Conservation (phyloP, 2,329 filamentous ascomycete species). For the Ascochyta koolunga region DNA sequence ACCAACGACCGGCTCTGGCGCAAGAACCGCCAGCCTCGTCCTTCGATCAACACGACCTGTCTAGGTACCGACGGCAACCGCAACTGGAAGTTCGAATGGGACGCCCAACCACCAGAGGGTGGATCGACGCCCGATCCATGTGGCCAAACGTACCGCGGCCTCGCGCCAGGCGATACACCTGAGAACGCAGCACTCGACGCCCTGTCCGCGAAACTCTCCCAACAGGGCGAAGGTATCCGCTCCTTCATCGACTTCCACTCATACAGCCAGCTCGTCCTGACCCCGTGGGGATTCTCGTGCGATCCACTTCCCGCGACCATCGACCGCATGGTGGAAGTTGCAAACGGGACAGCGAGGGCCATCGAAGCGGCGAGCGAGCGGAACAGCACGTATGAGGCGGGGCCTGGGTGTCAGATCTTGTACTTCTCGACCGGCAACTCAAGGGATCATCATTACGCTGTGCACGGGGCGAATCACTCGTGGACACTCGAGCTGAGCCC, state of each 20-base stretch:
- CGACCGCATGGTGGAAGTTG: constrained; percentile 49
- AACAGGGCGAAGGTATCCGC: constrained; percentile 56
- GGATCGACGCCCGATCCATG: constrained; percentile 39
- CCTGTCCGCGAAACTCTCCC: constrained; percentile 50
- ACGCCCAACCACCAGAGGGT: constrained; percentile 33
- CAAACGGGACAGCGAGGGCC: constrained; percentile 42
- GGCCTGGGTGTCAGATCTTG: constrained; percentile 63
- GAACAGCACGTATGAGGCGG: constrained; percentile 48
- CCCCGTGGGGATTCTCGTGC: constrained; percentile 60
- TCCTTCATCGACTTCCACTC: constrained; percentile 70
- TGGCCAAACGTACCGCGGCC: constrained; percentile 41
- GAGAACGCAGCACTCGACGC: constrained; percentile 50
- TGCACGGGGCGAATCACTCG: constrained; percentile 49
- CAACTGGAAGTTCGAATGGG: constrained; percentile 45
- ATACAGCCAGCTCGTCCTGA: constrained; percentile 65
- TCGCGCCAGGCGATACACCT: constrained; percentile 38
- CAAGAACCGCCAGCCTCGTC: constrained; percentile 43
- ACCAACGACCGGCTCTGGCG: constrained; percentile 45
- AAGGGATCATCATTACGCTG: constrained; percentile 52
- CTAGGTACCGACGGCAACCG: constrained; percentile 44
- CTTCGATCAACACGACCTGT: constrained; percentile 35
- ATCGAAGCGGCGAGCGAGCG: constrained; percentile 53
- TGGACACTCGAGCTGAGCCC: constrained; percentile 56
- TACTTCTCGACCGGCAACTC: constrained; percentile 59
- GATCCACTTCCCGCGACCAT: constrained; percentile 55